phyloP scores from a whole-genome alignment of 345 rosid genomes.

The Geranium rotundifolium region DNA sequence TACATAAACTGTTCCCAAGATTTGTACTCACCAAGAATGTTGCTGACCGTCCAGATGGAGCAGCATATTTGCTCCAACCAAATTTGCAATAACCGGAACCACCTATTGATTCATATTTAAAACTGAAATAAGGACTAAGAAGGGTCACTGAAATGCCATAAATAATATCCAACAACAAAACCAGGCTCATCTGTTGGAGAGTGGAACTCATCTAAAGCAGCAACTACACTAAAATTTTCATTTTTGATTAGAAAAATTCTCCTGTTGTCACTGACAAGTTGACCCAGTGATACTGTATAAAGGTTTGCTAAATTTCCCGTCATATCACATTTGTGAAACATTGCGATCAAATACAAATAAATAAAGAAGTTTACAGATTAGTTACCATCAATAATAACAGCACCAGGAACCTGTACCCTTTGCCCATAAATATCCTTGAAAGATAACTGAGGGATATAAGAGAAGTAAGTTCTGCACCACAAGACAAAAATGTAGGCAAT shows the following conservation, averaged over 20 bases:
- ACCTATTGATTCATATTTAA: conserved; percentile 30
- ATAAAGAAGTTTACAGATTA: background rate
- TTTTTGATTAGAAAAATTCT: background rate
- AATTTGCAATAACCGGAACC: conserved; percentile 91
- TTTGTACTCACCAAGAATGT: conserved; percentile 59
- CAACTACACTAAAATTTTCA: background rate
- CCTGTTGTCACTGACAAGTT: background rate
- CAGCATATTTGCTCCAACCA: conserved; percentile 75
- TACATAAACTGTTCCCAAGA: background rate
- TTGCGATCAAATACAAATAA: background rate
- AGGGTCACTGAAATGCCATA: background rate
- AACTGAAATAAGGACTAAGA: background rate
- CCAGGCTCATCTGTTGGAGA: background rate
- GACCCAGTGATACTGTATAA: background rate
- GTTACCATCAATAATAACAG: conserved; percentile 76
- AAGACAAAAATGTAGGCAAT: background rate
- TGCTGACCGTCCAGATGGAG: conserved; percentile 67
- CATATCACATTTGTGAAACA: background rate
- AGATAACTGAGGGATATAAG: conserved; percentile 33
- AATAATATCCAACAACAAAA: background rate
- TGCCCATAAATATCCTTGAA: conserved; percentile 60
- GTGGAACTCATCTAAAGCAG: background rate
- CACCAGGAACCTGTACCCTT: conserved; percentile 50
- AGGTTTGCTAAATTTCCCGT: background rate
- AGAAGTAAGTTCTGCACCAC: conserved; percentile 28